phyloP scores from a whole-genome alignment of 106 monocot species.

The Dioscorea dumetorum region DNA sequence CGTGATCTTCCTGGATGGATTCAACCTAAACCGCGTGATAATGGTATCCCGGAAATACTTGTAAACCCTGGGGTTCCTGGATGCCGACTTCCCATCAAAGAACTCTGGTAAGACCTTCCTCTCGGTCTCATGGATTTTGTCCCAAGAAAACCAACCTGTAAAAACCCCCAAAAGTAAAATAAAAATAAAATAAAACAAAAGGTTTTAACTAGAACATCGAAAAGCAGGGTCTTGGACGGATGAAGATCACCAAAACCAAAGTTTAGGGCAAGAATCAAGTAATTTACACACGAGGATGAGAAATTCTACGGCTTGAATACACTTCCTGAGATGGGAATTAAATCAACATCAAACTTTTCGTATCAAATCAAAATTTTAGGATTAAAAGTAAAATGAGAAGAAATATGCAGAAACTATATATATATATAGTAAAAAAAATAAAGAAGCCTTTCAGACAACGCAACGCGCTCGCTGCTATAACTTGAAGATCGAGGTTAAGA shows the following conservation, averaged over 20 bases:
- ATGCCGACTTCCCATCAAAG: constrained; percentile 61
- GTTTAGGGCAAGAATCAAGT: no score
- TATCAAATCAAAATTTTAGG: no score
- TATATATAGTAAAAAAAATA: background rate
- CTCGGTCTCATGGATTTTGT: constrained; percentile 70
- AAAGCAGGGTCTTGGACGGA: no score
- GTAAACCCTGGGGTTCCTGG: constrained; percentile 62
- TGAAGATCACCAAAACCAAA: no score
- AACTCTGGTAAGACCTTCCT: constrained; percentile 63
- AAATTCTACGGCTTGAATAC: no score
- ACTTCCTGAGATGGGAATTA: no score
- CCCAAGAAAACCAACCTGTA: constrained; percentile 76
- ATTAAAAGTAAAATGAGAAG: background rate
- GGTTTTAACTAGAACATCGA: no score
- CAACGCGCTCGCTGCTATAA: no score
- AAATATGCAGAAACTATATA: background rate
- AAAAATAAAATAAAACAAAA: no score
- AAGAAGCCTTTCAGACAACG: background rate
- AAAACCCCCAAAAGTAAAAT: background rate
- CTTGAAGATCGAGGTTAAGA: no score
- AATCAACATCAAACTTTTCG: no score
- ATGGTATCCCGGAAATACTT: constrained; percentile 69
- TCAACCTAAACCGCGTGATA: constrained; percentile 42
- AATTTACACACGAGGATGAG: no score
- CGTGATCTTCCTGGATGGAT: constrained; percentile 54